Conservation (phyloP, 257 asterid genomes). For the Orobanche coerulescens region DNA sequence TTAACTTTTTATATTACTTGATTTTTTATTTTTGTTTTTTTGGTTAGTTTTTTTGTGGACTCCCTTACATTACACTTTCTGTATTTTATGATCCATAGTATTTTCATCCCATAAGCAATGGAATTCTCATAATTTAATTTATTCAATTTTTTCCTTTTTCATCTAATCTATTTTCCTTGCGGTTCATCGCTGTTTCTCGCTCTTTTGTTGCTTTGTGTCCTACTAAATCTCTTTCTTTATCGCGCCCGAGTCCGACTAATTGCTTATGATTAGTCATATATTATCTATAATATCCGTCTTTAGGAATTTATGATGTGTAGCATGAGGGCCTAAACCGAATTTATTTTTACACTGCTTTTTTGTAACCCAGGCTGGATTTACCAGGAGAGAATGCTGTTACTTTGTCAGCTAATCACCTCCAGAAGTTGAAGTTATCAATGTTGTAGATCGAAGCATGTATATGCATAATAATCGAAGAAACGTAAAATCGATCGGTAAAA, state of each 20-base stretch:
- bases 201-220: background rate
- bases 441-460: too few species aligned
- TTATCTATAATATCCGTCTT: too few species aligned
- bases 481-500: too few species aligned
- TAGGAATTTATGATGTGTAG: background rate
- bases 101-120: background rate
- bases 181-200: too few species aligned
- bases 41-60: constrained; percentile 6
- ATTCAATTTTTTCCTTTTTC: too few species aligned
- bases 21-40: too few species aligned
- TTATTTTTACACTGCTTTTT: constrained; percentile 10
- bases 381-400: too few species aligned
- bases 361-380: constrained; percentile 52
- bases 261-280: constrained; percentile 3
- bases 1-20: constrained; percentile 17
- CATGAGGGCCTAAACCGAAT: constrained; percentile 2
- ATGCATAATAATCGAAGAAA: too few species aligned
- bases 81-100: background rate
- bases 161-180: too few species aligned
- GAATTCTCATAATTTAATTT: background rate
- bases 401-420: too few species aligned
- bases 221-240: background rate
- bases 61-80: background rate
- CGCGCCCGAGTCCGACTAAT: background rate
- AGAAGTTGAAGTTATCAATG: too few species aligned